Evolutionary conservation across 1,284 basidiomycete genomes (phyloP), one percentile per base, ranked within the genome.

Genomic region (Volvariella volvacea): DNA sequence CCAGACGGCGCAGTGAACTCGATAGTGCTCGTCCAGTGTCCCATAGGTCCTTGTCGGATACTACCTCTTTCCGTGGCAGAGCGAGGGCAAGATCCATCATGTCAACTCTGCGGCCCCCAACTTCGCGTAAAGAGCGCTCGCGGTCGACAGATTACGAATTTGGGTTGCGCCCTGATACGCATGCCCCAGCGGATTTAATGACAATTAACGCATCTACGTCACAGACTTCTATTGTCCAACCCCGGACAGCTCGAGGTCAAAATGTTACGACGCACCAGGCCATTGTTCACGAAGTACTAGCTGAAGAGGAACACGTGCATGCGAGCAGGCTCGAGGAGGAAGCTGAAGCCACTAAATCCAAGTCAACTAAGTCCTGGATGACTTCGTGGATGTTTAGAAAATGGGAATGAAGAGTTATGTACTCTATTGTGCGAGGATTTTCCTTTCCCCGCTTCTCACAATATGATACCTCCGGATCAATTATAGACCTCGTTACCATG

Each of bases 261-360:
- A 73, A 70, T 49, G 56, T 76, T 21, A 71, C 78, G 19, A 68
- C 78, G 2, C 72, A 74, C 17, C 70, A 78, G 48, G 83, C 80
- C 9, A 79, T 87, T 34, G 67, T 74, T 41, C 71, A 73, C 37
- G 82, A 85, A 53, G 76, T 82, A 22, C 66, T 84, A 42, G 79
- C 74, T 28, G 83, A 87, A 57, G 83, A 85, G 58, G 66, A 70
- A 44, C 66, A 73, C 22, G 80, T 73, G 3, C 62, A 74, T n/a
- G 67, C 68, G 31, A 67, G 75, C 49, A 67, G 76, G 38, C 53
- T 76, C 42, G 66, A 74, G 49, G 70, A 71, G 44, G 80, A 83
- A 56, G 69, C 65, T n/a, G 74, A 80, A 52, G 71, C 66, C 22
- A 63, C 70, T 34, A 67, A 67, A 52, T 62, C 67, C 20, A 65